Evolutionary conservation across 1,139 yeast genomes (phyloP).

Genomic region (Sugiyamaella paludigena): DNA sequence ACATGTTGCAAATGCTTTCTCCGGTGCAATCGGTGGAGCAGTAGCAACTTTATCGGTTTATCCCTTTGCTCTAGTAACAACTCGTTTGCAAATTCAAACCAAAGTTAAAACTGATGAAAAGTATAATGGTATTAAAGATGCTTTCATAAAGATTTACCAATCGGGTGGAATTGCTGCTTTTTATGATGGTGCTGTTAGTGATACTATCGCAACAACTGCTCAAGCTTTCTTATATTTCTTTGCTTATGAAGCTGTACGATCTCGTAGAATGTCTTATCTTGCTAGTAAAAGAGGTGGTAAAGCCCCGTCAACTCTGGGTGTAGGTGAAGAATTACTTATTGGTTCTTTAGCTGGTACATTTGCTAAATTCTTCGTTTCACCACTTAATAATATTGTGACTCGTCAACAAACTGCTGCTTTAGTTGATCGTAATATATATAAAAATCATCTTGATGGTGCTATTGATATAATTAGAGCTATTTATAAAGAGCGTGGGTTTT

Average conservation of each 20-base stretch:
- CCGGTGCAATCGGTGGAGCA: constrained; percentile 79
- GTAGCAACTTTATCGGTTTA: constrained; percentile 67
- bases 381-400: constrained; percentile 36
- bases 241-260: constrained; percentile 81
- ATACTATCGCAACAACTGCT: constrained; percentile 34
- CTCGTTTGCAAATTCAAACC: constrained; percentile 66
- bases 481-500: constrained; percentile 55
- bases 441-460: constrained; percentile 10
- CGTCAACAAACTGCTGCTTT: constrained; percentile 35
- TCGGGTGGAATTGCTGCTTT: constrained; percentile 55
- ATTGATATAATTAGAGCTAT: constrained; percentile 46
- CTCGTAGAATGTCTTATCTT: constrained; percentile 75
- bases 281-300: constrained; percentile 77
- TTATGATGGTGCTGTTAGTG: constrained; percentile 61
- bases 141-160: constrained; percentile 51
- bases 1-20: constrained; percentile 59
- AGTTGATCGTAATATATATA: background rate
- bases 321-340: constrained; percentile 80
- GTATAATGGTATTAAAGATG: constrained; percentile 59
- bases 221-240: constrained; percentile 51
- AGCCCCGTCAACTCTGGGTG: constrained; percentile 75
- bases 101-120: constrained; percentile 27
- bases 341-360: constrained; percentile 69
- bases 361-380: constrained; percentile 37
- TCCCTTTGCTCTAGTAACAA: constrained; percentile 71